Base-by-base conservation (phyloP, 2,329 filamentous ascomycete species). In the Fusarium sp. region DNA sequence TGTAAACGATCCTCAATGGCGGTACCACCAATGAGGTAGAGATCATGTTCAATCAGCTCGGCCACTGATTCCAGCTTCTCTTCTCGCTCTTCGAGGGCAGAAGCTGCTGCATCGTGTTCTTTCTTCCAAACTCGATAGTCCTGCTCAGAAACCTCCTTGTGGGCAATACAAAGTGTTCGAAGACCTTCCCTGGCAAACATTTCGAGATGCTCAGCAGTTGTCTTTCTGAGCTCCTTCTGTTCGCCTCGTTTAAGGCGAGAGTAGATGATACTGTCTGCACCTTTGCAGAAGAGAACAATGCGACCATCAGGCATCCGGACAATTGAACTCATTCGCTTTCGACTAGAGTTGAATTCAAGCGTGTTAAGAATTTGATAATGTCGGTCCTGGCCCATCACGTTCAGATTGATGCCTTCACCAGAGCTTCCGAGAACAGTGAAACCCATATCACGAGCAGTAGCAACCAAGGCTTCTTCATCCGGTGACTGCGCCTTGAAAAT, bases 281-380 rank as follows among this genome's bases (percentile, higher is more conserved):
- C 96, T 84, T 99, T 99, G 87, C 96, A 99, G 83, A 97, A 97
- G 2, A 99, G 88, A 62, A 96, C 88, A 70, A 99, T 98, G 66
- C 89, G 92, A 45, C 93, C 93, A 81, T 98, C 91, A 0, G 96
- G 96, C 95, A 98, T 98, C 66, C 93, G 90, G 57, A 99, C 91
- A 75, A 99, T 98, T 5, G 95, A 94, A 83, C 95, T 98, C 96
- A 99, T 99, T 75, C 96, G 91, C 85, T 99, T 99, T 78, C 96
- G 90, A 48, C 93, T 95, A 0, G 96, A 98, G 82, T 98, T 98
- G 86, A 99, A 99, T 81, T 99, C 96, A 42, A 99, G 92, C 2
- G 93, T 98, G 83, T 98, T 98, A 54, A 99, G 89, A 38, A 99
- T 92, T 22, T 91, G 92, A 81, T 96, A 99, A 70, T 92, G 91